Conservation (phyloP, 441 rosid species). For the Adansonia grandidieri region DNA sequence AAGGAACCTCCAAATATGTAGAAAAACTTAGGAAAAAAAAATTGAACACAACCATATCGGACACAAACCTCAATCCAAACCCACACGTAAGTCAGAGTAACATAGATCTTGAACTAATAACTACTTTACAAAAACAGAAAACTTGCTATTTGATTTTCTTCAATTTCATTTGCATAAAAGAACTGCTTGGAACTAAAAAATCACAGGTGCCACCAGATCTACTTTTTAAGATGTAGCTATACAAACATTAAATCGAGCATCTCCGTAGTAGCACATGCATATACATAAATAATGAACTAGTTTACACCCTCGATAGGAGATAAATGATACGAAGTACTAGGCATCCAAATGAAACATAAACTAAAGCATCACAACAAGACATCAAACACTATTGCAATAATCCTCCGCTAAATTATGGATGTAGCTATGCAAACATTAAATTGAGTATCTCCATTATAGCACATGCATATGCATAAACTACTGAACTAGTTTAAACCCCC, state of each 20-base stretch:
- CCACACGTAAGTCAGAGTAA: too few species aligned
- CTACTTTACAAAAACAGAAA: neutral
- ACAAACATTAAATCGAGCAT: neutral
- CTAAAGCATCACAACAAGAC: neutral
- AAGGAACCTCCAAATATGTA: too few species aligned
- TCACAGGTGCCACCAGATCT: neutral
- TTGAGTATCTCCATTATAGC: too few species aligned
- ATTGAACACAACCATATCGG: too few species aligned
- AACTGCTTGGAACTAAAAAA: neutral
- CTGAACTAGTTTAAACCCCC: too few species aligned
- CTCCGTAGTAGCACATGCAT: neutral
- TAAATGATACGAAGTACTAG: neutral
- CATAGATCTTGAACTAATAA: neutral
- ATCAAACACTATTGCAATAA: neutral
- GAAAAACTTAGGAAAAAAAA: too few species aligned
- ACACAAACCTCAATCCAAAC: too few species aligned
- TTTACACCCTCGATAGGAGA: neutral
- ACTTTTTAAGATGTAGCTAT: neutral
- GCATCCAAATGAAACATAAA: constrained; percentile 2
- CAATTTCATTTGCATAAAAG: neutral
- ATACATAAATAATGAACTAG: neutral
- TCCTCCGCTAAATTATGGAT: too few species aligned
- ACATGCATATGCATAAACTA: too few species aligned
- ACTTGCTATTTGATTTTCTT: neutral
- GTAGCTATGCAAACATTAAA: too few species aligned